Percentiles rank a stretch among this genome's conserved stretches.
Conservation (phyloP, 768 basidiomycete species). For the Amanita brunnescens region DNA sequence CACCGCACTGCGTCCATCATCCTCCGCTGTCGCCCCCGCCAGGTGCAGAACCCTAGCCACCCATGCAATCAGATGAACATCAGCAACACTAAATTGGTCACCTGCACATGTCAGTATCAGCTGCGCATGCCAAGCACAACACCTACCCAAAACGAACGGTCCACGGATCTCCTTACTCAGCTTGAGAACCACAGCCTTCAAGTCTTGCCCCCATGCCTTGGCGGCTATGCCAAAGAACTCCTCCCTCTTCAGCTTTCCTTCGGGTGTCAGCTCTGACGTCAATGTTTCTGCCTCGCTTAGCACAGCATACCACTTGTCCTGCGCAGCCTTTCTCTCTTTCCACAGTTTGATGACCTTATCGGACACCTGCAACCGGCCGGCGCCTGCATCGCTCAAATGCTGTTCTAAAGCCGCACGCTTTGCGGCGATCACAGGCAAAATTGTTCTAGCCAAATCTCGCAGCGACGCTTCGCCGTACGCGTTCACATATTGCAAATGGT, state of each 20-base stretch:
- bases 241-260: conserved; percentile 30
- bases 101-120: conserved; percentile 31
- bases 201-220: conserved; percentile 41
- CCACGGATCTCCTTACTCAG: conserved; percentile 54
- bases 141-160: conserved; percentile 54
- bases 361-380: conserved; percentile 40
- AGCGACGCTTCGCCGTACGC: conserved; percentile 51
- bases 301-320: conserved; percentile 35
- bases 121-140: neutral
- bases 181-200: conserved; percentile 36
- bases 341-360: conserved; percentile 58
- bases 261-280: conserved; percentile 28
- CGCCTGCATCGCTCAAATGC: conserved; percentile 45
- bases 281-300: conserved; percentile 35
- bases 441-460: conserved; percentile 31
- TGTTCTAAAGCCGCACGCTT: conserved; percentile 40
- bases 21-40: conserved; percentile 40
- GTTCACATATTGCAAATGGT: conserved; percentile 47
- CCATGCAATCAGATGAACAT: conserved; percentile 77
- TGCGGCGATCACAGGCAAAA: conserved; percentile 33
- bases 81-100: conserved; percentile 76
- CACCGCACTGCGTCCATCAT: conserved; percentile 44
- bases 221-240: conserved; percentile 44
- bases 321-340: conserved; percentile 41
- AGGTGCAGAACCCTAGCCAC: conserved; percentile 50